These are phyloP conservation scores for Daldinia childiae DNA, from an alignment of 495 filamentous ascomycete genomes.

Conservation along the genomic window DNA sequence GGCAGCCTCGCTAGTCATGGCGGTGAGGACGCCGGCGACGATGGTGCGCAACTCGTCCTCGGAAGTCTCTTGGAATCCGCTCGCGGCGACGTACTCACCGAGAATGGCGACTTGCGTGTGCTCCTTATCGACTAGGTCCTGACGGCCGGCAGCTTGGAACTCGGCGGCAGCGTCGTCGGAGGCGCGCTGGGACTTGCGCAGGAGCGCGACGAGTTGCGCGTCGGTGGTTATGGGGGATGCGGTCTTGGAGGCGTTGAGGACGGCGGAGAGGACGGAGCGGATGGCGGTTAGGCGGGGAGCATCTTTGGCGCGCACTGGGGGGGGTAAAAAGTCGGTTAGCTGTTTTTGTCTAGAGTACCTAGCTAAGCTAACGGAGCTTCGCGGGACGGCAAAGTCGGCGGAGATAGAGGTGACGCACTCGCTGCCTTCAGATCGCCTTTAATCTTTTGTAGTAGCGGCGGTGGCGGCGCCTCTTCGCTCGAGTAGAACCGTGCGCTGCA, in stretches of 20 bases:
- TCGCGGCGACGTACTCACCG: conserved; percentile 58
- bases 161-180: conserved; percentile 57
- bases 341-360: background rate
- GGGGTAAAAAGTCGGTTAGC: background rate
- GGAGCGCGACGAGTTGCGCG: conserved; percentile 62
- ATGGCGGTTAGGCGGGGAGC: conserved; percentile 62
- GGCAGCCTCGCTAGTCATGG: conserved; percentile 37
- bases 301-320: conserved; percentile 63
- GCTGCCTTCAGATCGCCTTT: conserved; percentile 68
- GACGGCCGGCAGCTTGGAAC: conserved; percentile 58
- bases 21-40: conserved; percentile 51
- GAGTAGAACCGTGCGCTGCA: conserved; percentile 50
- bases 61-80: conserved; percentile 53
- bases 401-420: conserved; percentile 39
- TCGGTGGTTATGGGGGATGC: conserved; percentile 63
- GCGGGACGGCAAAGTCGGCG: background rate
- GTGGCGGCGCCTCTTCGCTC: conserved; percentile 40
- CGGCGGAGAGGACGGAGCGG: conserved; percentile 61
- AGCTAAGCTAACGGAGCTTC: background rate
- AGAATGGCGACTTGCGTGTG: conserved; percentile 57
- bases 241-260: conserved; percentile 67
- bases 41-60: conserved; percentile 52
- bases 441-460: conserved; percentile 54
- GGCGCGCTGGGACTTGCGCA: conserved; percentile 55
- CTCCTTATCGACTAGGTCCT: conserved; percentile 66